Conservation (phyloP, 1,139 yeast genomes). For the Zygosaccharomyces pseudobailii region DNA sequence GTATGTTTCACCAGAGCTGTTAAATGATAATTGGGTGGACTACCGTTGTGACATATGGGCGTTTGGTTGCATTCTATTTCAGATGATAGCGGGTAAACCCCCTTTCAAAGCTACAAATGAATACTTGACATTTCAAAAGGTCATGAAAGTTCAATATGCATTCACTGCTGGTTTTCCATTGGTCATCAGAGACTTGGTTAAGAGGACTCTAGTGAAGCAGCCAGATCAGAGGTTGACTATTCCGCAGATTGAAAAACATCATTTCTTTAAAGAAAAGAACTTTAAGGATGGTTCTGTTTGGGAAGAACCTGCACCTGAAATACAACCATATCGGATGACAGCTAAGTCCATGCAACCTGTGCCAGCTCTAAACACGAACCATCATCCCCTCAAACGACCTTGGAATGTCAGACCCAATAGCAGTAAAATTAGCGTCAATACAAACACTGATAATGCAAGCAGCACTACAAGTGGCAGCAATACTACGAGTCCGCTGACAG, state of each 20-base stretch:
- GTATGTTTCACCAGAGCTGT: slow-evolving; percentile 88
- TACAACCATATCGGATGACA: slow-evolving; percentile 64
- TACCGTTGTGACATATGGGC: slow-evolving; percentile 95
- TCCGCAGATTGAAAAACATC: slow-evolving; percentile 68
- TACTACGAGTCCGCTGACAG: background rate
- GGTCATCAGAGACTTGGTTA: slow-evolving; percentile 65
- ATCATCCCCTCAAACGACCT: slow-evolving; percentile 25
- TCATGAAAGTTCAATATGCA: slow-evolving; percentile 75
- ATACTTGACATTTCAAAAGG: slow-evolving; percentile 89
- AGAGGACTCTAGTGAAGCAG: slow-evolving; percentile 56
- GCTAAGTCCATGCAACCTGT: slow-evolving; percentile 43
- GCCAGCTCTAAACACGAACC: slow-evolving; percentile 32
- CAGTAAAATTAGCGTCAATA: background rate
- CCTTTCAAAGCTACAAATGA: slow-evolving; percentile 96
- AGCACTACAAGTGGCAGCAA: background rate
- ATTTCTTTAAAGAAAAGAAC: slow-evolving; percentile 62
- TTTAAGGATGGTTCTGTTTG: slow-evolving; percentile 64
- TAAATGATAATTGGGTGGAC: slow-evolving; percentile 79
- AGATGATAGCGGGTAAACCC: slow-evolving; percentile 90
- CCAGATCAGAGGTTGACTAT: slow-evolving; percentile 71
- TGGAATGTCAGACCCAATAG: background rate
- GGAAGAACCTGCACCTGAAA: slow-evolving; percentile 65
- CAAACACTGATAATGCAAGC: slow-evolving; percentile 9
- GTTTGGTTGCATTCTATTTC: slow-evolving; percentile 86
- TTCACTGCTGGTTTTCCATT: slow-evolving; percentile 77